phyloP scores from a whole-genome alignment of 2,329 filamentous ascomycete species.

The Beauveria bassiana region DNA sequence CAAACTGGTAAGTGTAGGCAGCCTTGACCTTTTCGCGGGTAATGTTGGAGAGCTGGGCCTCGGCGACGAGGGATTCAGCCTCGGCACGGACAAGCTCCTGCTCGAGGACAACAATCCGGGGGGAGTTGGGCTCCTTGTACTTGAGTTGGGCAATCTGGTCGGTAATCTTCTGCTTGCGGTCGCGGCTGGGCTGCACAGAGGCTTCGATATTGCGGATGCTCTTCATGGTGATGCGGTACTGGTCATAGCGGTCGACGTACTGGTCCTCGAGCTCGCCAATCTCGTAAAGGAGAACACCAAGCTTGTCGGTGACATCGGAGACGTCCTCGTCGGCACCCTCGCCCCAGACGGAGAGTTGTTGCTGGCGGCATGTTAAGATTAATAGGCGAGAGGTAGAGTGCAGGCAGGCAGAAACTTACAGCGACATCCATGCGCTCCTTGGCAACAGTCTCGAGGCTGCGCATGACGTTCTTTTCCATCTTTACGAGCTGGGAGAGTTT shows the following conservation, averaged over 20 bases:
- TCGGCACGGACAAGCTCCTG: constrained; percentile 98
- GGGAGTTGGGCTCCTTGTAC: constrained; percentile 98
- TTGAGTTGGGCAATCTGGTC: constrained; percentile 98
- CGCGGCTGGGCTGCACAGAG: constrained; percentile 93
- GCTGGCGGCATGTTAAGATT: constrained; percentile 41
- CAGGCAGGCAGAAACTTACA: constrained; percentile 48
- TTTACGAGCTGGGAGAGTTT: constrained; percentile 97
- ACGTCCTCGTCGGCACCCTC: constrained; percentile 95
- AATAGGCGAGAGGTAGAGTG: too few relatives aligned
- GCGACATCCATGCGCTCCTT: constrained; percentile 98
- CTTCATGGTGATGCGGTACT: constrained; percentile 99
- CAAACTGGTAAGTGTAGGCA: constrained; percentile 96
- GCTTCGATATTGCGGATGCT: constrained; percentile 98
- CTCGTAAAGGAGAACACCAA: constrained; percentile 95
- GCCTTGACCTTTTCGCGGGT: constrained; percentile 99
- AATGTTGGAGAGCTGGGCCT: constrained; percentile 97
- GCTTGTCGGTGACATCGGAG: constrained; percentile 97
- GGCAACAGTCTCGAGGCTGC: constrained; percentile 89
- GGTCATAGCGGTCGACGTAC: constrained; percentile 97
- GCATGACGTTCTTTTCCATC: constrained; percentile 99
- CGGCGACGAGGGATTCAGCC: constrained; percentile 96
- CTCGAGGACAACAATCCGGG: constrained; percentile 94
- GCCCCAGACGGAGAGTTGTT: constrained; percentile 98
- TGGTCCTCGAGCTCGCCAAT: constrained; percentile 98
- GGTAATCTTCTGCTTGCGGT: constrained; percentile 99